Conservation (phyloP, 257 asterid species). For the Solanum dulcamara region DNA sequence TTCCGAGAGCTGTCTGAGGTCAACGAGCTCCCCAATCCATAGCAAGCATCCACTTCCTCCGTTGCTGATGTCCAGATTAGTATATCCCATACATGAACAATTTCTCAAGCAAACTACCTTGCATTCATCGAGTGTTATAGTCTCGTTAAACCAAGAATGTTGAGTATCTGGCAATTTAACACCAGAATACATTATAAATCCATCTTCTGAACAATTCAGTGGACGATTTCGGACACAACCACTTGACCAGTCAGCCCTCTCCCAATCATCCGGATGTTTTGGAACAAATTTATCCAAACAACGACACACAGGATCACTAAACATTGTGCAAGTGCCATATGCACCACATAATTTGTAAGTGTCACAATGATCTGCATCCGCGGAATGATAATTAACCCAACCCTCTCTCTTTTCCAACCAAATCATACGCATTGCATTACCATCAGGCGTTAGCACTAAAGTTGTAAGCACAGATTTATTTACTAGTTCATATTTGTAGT, state of each 20-base stretch:
- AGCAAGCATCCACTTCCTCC: conserved; percentile 14
- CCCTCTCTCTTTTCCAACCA: not conserved
- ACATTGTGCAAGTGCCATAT: conserved; percentile 10
- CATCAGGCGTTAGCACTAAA: not conserved
- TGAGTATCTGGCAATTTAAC: conserved; percentile 19
- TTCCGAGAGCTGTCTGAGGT: conserved; percentile 6
- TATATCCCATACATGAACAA: conserved; percentile 25
- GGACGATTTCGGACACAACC: conserved; percentile 16
- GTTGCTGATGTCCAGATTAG: conserved; percentile 8
- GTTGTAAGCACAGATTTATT: not conserved
- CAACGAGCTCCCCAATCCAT: conserved; percentile 24
- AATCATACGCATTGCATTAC: not conserved
- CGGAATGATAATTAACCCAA: not conserved
- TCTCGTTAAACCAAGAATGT: conserved; percentile 6
- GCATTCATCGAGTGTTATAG: conserved; percentile 16
- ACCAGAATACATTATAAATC: conserved; percentile 8
- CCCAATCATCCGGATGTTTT: conserved; percentile 9
- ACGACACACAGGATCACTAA: conserved; percentile 13
- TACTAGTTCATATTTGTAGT: not conserved
- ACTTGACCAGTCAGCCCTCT: conserved; percentile 8
- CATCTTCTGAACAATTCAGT: conserved; percentile 11
- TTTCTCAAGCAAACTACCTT: conserved; percentile 14
- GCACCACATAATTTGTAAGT: conserved; percentile 15
- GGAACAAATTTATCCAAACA: conserved; percentile 17
- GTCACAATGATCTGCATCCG: conserved; percentile 6